These are phyloP conservation scores for Fomitopsis schrenkii DNA, from an alignment of 1,284 basidiomycete species.

Conservation along the genomic window DNA sequence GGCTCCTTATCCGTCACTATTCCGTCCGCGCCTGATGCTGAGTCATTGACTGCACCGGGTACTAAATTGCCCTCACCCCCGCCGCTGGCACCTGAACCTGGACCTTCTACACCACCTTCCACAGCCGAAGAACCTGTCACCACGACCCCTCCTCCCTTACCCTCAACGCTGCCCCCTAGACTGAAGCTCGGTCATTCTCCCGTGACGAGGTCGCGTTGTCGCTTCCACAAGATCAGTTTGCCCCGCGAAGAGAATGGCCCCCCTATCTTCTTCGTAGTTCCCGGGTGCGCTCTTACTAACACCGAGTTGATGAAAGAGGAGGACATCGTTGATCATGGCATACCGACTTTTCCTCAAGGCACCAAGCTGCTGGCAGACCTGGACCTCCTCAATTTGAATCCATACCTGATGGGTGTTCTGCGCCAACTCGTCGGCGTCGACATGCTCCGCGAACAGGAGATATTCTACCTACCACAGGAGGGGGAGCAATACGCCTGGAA, in stretches of 20 bases:
- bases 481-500: conserved; percentile 26
- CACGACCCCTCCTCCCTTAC: not conserved
- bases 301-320: conserved; percentile 52
- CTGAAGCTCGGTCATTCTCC: conserved; percentile 11
- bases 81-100: not conserved
- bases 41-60: not conserved
- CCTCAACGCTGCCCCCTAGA: not conserved
- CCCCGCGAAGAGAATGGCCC: conserved; percentile 47
- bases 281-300: conserved; percentile 59
- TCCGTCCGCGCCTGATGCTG: not conserved
- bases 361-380: conserved; percentile 43
- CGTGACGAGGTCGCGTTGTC: conserved; percentile 54
- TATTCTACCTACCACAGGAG: conserved; percentile 50
- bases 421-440: conserved; percentile 60
- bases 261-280: conserved; percentile 56
- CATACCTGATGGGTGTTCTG: conserved; percentile 49
- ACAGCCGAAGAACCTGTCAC: not conserved
- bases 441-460: conserved; percentile 55
- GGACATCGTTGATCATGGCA: conserved; percentile 55
- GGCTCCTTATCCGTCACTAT: not conserved
- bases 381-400: conserved; percentile 45
- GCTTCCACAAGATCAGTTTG: conserved; percentile 61
- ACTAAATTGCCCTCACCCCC: not conserved
- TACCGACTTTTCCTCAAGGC: conserved; percentile 47
- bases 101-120: conserved; percentile 1